phyloP scores from a whole-genome alignment of 768 basidiomycete species.

The Phlegmacium glaucopus region DNA sequence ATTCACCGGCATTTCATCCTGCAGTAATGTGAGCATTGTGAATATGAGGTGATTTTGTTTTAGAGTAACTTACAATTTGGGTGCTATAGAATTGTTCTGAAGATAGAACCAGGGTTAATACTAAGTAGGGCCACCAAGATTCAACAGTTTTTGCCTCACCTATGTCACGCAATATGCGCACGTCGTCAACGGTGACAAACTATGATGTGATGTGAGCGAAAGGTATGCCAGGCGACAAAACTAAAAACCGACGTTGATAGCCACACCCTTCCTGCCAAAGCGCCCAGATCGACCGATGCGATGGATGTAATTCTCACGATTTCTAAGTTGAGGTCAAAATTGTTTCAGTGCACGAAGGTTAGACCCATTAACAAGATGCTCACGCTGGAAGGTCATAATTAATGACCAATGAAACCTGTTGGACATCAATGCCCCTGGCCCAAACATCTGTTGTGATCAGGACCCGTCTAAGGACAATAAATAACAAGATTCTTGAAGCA shows the following conservation, averaged over 20 bases:
- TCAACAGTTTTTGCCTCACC: slow-evolving; percentile 44
- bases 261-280: slow-evolving; percentile 98
- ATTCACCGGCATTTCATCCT: slow-evolving; percentile 99
- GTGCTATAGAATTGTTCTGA: slow-evolving; percentile 96
- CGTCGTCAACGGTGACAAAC: slow-evolving; percentile 95
- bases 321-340: slow-evolving; percentile 39
- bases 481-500: background rate
- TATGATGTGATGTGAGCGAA: slow-evolving; percentile 29
- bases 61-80: slow-evolving; percentile 65
- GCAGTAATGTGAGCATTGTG: slow-evolving; percentile 18
- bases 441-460: slow-evolving; percentile 96
- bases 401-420: slow-evolving; percentile 96
- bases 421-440: slow-evolving; percentile 98
- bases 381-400: slow-evolving; percentile 96
- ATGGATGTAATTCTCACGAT: slow-evolving; percentile 99
- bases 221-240: slow-evolving; percentile 3
- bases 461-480: slow-evolving; percentile 61
- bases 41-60: slow-evolving; percentile 5
- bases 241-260: slow-evolving; percentile 78
- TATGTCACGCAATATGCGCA: slow-evolving; percentile 95
- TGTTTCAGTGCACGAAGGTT: slow-evolving; percentile 6
- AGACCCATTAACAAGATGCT: slow-evolving; percentile 18
- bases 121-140: background rate
- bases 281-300: slow-evolving; percentile 99
- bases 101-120: slow-evolving; percentile 9